Base-by-base conservation (phyloP, 192 early-diverging fungal genomes). In the Coemansia sp. region DNA sequence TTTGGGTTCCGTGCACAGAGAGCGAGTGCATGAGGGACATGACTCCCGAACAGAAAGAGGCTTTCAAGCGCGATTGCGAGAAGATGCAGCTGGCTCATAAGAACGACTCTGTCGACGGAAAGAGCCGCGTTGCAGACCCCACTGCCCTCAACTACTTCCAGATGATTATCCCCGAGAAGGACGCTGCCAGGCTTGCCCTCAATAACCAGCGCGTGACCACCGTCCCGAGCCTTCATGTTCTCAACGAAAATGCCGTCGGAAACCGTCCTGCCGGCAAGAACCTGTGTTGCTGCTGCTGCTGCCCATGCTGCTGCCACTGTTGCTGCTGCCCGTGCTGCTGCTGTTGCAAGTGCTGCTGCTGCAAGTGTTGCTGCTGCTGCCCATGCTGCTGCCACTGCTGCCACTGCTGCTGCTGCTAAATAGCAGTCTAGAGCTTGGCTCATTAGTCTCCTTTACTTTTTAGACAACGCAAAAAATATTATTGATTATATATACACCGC, bases 211-310 rank as follows among this genome's bases (percentile, higher is more conserved):
- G 63, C 38, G 64, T 73, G 61, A 41, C 61, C 15, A 41, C 38
- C 0, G 22, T 63, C 10, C 61, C 61, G 8, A 63, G 36, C 40
- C 34, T 52, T 1, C 63, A 66, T n/a, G 65, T 29, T 44, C 34
- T 65, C 24, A 54, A 66, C 40, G 66, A 42, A 16, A 67, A 71
- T 59, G 60, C 69, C 11, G 70, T 68, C 49, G 79, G 74, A 24
- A 71, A 67, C 75, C 74, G 79, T 13, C 79, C 75, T 13, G 57
- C 59, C 40, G 79, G 77, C 67, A 78, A 78, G 72, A 78, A 78
- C 59, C 63, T 78, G 46, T 78, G 77, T 57, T 78, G 77, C 77
- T 78, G 73, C 72, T 74, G 72, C 54, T 74, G 73, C 73, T 68
- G 67, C 64, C 49, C 55, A 0, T 73, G 71, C 64, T 73, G 71